Conservation (phyloP, 768 basidiomycete species). For the Gymnopilus junonius region DNA sequence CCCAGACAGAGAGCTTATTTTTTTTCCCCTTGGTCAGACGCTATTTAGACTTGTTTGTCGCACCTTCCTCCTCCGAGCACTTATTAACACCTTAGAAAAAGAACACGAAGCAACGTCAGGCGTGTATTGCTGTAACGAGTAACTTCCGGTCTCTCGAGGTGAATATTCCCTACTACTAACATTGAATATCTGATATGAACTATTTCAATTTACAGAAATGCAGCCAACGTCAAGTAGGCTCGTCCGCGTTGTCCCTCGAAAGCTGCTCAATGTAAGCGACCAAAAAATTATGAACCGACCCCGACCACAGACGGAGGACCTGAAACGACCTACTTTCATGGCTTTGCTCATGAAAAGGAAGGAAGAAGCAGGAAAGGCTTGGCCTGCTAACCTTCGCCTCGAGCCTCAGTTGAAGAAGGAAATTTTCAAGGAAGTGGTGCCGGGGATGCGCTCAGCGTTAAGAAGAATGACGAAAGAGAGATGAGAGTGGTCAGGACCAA, state of each 20-base stretch:
- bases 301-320: slow-evolving; percentile 37
- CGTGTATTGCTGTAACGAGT: not conserved
- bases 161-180: not conserved
- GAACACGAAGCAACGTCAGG: not conserved
- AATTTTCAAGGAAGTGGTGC: slow-evolving; percentile 40
- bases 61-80: not conserved
- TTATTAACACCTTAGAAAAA: not conserved
- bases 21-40: not conserved
- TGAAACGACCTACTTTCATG: slow-evolving; percentile 38
- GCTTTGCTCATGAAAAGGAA: slow-evolving; percentile 40
- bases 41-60: not conserved
- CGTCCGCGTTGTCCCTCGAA: slow-evolving; percentile 42
- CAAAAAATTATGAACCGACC: slow-evolving; percentile 37
- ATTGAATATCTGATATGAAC: not conserved
- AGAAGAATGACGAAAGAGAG: slow-evolving; percentile 49
- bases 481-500: slow-evolving; percentile 18
- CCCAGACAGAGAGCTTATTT: slow-evolving; percentile 15
- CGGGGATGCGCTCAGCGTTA: slow-evolving; percentile 39
- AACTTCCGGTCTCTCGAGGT: not conserved
- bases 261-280: slow-evolving; percentile 30
- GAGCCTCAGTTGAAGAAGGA: slow-evolving; percentile 48
- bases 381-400: slow-evolving; percentile 51
- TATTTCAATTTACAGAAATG: slow-evolving; percentile 28
- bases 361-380: slow-evolving; percentile 35
- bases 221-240: slow-evolving; percentile 38